phyloP scores from a whole-genome alignment of 2,329 filamentous ascomycete species.

The Hortaea werneckii region DNA sequence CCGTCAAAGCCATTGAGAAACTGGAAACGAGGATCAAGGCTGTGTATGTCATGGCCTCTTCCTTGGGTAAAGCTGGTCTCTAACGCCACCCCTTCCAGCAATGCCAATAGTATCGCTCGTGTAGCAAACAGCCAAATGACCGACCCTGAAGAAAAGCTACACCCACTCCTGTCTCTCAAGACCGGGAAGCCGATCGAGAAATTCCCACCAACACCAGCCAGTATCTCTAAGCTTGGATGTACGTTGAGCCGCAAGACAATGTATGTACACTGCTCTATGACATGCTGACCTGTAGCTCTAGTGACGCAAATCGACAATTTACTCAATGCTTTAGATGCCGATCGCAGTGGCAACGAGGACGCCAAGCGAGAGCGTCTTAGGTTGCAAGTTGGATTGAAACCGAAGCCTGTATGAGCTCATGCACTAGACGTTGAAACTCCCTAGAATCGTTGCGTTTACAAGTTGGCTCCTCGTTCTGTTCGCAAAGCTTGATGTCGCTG shows the following conservation, averaged over 20 bases:
- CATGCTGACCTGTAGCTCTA: conserved; percentile 3
- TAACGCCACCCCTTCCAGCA: conserved; percentile 7
- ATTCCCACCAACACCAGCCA: conserved; percentile 22
- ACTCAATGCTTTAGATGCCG: conserved; percentile 21
- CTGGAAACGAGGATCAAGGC: conserved; percentile 19
- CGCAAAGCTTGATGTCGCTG: too few relatives aligned
- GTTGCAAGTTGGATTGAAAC: conserved; percentile 22
- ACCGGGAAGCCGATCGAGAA: conserved; percentile 21
- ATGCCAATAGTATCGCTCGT: conserved; percentile 23
- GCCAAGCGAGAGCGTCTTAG: conserved; percentile 21
- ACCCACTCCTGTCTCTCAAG: conserved; percentile 21
- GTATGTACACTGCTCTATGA: not conserved
- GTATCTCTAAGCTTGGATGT: conserved; percentile 21
- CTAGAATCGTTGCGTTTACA: too few relatives aligned
- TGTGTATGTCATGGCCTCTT: conserved; percentile 11
- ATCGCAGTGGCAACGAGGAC: conserved; percentile 21
- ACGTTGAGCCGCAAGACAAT: conserved; percentile 3
- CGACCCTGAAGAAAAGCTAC: conserved; percentile 20
- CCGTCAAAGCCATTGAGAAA: conserved; percentile 19
- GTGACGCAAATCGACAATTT: conserved; percentile 21
- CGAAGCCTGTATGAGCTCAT: conserved; percentile 18
- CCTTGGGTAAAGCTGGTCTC: not conserved
- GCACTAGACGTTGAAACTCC: too few relatives aligned
- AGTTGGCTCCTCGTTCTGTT: too few relatives aligned
- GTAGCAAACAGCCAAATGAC: conserved; percentile 24